Evolutionary conservation across 2,329 filamentous ascomycete species (phyloP).

Genomic region (Diaporthe citri): DNA sequence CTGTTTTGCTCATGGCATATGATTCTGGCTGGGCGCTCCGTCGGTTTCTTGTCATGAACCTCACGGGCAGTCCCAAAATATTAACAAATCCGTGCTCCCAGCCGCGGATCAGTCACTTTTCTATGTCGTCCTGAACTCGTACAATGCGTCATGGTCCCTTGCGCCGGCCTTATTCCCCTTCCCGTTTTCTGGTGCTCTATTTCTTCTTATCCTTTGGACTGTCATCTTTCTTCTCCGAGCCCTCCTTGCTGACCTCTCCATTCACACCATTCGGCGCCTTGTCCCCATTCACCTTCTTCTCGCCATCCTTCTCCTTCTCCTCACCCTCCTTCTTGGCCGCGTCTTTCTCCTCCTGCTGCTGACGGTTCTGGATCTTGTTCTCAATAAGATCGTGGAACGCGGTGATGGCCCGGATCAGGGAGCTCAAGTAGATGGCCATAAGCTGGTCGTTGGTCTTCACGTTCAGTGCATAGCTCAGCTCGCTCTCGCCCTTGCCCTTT

Average conservation of each 20-base stretch:
- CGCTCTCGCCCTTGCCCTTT: slow-evolving; percentile 74
- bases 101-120: slow-evolving; percentile 34
- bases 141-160: slow-evolving; percentile 40
- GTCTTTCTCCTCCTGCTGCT: slow-evolving; percentile 96
- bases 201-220: slow-evolving; percentile 64
- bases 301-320: slow-evolving; percentile 66
- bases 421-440: slow-evolving; percentile 98
- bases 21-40: slow-evolving; percentile 29
- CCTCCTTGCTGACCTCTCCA: slow-evolving; percentile 64
- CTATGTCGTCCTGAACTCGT: slow-evolving; percentile 44
- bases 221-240: slow-evolving; percentile 52
- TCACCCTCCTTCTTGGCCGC: slow-evolving; percentile 83
- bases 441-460: slow-evolving; percentile 99
- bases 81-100: slow-evolving; percentile 44
- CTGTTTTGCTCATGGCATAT: slow-evolving; percentile 38
- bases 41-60: slow-evolving; percentile 38
- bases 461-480: slow-evolving; percentile 96
- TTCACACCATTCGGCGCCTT: slow-evolving; percentile 56
- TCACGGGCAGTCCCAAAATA: slow-evolving; percentile 40
- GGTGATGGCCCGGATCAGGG: slow-evolving; percentile 95
- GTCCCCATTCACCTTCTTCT: slow-evolving; percentile 65
- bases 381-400: slow-evolving; percentile 99
- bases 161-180: slow-evolving; percentile 32
- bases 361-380: slow-evolving; percentile 99
- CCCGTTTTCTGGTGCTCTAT: slow-evolving; percentile 47